Conservation (phyloP, 2,329 filamentous ascomycete species). For the Byssothecium circinans region DNA sequence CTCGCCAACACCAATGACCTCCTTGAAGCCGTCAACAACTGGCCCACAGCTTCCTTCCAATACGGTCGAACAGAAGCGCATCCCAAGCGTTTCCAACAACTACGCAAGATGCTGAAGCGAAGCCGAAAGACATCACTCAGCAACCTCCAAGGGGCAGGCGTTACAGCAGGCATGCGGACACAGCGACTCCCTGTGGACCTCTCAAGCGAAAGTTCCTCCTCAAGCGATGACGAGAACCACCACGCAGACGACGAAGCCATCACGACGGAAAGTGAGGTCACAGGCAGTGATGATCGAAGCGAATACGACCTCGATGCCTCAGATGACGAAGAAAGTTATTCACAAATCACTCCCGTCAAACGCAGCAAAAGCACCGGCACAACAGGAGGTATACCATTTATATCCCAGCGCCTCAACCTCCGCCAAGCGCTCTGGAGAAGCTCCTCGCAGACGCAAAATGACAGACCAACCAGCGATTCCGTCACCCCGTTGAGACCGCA, state of each 20-base stretch:
- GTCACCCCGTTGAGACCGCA: conserved; percentile 30
- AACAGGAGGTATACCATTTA: conserved; percentile 24
- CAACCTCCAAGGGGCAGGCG: conserved; percentile 56
- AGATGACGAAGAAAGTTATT: conserved; percentile 31
- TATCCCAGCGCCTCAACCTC: conserved; percentile 31
- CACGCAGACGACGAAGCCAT: conserved; percentile 32
- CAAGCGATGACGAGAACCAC: conserved; percentile 22
- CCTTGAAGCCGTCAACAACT: conserved; percentile 48
- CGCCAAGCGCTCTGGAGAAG: conserved; percentile 32
- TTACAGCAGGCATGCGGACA: conserved; percentile 74
- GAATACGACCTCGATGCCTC: conserved; percentile 40
- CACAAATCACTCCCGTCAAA: conserved; percentile 12
- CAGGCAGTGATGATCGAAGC: conserved; percentile 36
- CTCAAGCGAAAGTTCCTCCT: conserved; percentile 49
- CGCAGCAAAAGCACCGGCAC: conserved; percentile 27
- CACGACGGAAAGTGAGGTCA: conserved; percentile 32
- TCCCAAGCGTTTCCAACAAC: conserved; percentile 57
- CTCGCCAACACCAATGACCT: conserved; percentile 49
- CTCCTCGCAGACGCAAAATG: conserved; percentile 9
- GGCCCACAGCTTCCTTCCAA: conserved; percentile 58
- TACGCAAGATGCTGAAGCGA: conserved; percentile 64
- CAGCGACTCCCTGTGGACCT: conserved; percentile 68
- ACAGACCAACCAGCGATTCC: conserved; percentile 20
- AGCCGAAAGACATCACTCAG: conserved; percentile 55
- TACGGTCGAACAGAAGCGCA: conserved; percentile 50